Evolutionary conservation across 2,329 filamentous ascomycete genomes (phyloP).

Genomic region (Aspergillus texensis): DNA sequence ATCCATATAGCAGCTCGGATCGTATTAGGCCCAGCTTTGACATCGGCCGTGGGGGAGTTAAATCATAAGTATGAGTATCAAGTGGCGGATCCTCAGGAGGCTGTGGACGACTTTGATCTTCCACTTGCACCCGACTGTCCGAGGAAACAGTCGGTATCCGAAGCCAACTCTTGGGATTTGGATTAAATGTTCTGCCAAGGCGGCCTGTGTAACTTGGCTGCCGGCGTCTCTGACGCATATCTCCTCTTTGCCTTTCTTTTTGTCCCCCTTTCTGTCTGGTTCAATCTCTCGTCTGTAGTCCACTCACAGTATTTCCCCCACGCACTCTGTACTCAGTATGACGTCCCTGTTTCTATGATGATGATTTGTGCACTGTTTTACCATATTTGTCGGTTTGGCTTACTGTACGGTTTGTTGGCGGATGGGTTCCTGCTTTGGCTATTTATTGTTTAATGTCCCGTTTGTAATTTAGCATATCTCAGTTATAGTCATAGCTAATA

Average conservation of each 20-base stretch:
- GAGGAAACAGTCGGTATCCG: slow-evolving; percentile 23
- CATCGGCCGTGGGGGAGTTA: slow-evolving; percentile 22
- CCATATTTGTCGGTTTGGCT: not conserved
- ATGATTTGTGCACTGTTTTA: slow-evolving; percentile 4
- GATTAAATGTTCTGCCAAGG: slow-evolving; percentile 26
- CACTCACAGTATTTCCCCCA: not conserved
- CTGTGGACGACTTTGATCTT: slow-evolving; percentile 44
- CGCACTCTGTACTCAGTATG: not conserved
- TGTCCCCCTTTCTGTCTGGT: not conserved
- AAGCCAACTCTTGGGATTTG: slow-evolving; percentile 31
- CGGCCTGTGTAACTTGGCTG: not conserved
- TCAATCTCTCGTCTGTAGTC: not conserved
- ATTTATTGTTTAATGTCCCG: slow-evolving; percentile 18
- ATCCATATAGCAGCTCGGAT: slow-evolving; percentile 79
- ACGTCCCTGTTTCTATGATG: slow-evolving; percentile 11
- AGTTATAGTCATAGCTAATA: slow-evolving; percentile 9
- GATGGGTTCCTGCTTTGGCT: slow-evolving; percentile 10
- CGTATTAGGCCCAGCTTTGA: slow-evolving; percentile 43
- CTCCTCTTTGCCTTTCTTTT: not conserved
- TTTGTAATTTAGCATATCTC: slow-evolving; percentile 20
- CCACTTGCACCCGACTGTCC: slow-evolving; percentile 35
- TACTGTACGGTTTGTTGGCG: slow-evolving; percentile 14
- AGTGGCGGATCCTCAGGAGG: slow-evolving; percentile 22
- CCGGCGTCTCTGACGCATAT: slow-evolving; percentile 1
- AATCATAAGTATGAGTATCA: slow-evolving; percentile 22